These are phyloP conservation scores for Hygrophoropsis aurantiaca DNA, from an alignment of 768 basidiomycete genomes.

Conservation along the genomic window DNA sequence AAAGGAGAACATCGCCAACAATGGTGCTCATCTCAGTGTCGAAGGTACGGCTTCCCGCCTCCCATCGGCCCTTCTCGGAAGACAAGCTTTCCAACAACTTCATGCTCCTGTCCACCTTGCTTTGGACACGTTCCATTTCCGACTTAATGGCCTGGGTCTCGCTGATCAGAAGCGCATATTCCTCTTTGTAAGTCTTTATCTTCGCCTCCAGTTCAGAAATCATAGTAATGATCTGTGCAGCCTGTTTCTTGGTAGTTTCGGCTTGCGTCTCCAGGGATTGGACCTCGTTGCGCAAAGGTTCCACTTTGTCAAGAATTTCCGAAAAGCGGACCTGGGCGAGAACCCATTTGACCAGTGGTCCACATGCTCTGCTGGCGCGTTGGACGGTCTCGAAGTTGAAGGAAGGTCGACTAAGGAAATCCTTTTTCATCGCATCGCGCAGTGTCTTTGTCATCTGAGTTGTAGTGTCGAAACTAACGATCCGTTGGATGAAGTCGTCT, in stretches of 20 bases:
- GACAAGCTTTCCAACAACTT: constrained; percentile 91
- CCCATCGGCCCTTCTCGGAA: constrained; percentile 94
- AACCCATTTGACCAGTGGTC: constrained; percentile 97
- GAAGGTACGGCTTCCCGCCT: constrained; percentile 90
- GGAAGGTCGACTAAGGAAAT: constrained; percentile 86
- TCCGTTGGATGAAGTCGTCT: constrained; percentile 94
- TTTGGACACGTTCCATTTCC: constrained; percentile 97
- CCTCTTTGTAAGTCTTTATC: constrained; percentile 93
- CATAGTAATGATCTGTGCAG: constrained; percentile 84
- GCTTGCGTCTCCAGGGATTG: constrained; percentile 91
- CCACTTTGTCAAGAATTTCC: constrained; percentile 95
- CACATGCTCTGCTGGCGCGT: constrained; percentile 94
- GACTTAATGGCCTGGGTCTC: constrained; percentile 95
- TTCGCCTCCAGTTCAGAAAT: constrained; percentile 91
- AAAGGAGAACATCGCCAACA: constrained; percentile 93
- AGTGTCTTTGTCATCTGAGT: constrained; percentile 86
- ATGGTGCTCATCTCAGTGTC: constrained; percentile 99
- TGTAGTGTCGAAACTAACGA: constrained; percentile 93
- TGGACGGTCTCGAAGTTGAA: constrained; percentile 97
- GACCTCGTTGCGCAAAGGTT: constrained; percentile 94
- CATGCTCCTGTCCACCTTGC: constrained; percentile 97
- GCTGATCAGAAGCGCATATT: constrained; percentile 95
- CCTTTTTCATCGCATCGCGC: constrained; percentile 88
- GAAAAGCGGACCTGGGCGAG: constrained; percentile 97
- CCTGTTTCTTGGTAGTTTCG: constrained; percentile 93